A percentile compares a stretch with the other conserved stretches of the same genome.
Evolutionary conservation across 1,284 basidiomycete species (phyloP).

Genomic region (Cerrena zonata): DNA sequence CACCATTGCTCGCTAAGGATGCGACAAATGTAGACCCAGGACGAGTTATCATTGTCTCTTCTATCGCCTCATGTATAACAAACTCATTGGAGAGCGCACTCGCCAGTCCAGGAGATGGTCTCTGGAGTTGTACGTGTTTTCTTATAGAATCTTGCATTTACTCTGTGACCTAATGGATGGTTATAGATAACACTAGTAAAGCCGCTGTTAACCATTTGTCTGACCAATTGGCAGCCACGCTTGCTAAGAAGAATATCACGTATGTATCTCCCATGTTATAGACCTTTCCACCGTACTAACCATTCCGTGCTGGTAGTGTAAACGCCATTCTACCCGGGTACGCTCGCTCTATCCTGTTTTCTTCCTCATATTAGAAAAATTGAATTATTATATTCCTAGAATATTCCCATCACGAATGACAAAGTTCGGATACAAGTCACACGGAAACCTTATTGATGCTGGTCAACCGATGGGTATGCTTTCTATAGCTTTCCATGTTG

Average conservation of each 20-base stretch:
- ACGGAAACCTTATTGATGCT: slow-evolving; percentile 46
- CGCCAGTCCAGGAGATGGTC: slow-evolving; percentile 56
- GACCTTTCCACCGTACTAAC: no score
- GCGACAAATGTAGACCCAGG: slow-evolving; percentile 64
- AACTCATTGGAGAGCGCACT: slow-evolving; percentile 43
- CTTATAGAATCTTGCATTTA: slow-evolving; percentile 1
- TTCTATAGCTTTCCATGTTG: not conserved
- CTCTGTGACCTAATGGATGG: not conserved
- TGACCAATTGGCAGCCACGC: slow-evolving; percentile 63
- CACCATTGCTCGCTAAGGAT: slow-evolving; percentile 62
- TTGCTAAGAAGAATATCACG: slow-evolving; percentile 61
- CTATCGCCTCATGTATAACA: slow-evolving; percentile 60
- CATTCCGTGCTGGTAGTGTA: slow-evolving; percentile 42
- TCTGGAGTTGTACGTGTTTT: slow-evolving; percentile 70
- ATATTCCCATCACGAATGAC: slow-evolving; percentile 88
- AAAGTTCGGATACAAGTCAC: slow-evolving; percentile 60
- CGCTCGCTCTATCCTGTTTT: no score
- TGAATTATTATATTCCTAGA: no score
- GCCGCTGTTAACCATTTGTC: slow-evolving; percentile 82
- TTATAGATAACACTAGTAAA: slow-evolving; percentile 71
- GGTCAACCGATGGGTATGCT: slow-evolving; percentile 58
- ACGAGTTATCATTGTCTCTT: slow-evolving; percentile 79
- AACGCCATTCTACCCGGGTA: slow-evolving; percentile 82
- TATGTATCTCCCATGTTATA: no score
- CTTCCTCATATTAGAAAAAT: no score